Conservation (phyloP, 176 grass and related monocot species). For the Aechmea fasciata region DNA sequence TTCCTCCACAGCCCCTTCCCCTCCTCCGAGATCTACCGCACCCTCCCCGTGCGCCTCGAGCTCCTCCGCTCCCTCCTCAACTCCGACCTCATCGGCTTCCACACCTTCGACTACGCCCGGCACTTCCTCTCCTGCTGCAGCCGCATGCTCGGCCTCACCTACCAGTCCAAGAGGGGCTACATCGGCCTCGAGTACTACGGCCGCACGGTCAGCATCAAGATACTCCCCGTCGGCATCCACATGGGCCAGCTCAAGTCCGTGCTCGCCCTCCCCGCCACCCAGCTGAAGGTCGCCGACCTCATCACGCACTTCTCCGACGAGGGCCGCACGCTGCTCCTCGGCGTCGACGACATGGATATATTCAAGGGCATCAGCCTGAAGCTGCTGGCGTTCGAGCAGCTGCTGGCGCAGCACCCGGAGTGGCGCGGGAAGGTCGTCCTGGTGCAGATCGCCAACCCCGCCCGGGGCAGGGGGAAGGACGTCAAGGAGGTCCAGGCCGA, state of each 20-base stretch:
- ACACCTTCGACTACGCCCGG: slow-evolving; percentile 87
- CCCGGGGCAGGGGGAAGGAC: slow-evolving; percentile 77
- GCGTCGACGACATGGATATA: slow-evolving; percentile 94
- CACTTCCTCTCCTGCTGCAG: slow-evolving; percentile 89
- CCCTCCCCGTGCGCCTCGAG: slow-evolving; percentile 71
- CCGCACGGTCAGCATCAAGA: slow-evolving; percentile 79
- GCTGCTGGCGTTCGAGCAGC: slow-evolving; percentile 85
- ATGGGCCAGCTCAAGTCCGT: slow-evolving; percentile 59
- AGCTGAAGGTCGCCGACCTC: slow-evolving; percentile 60
- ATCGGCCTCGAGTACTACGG: slow-evolving; percentile 88
- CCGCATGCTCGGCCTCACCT: slow-evolving; percentile 81
- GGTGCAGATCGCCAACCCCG: slow-evolving; percentile 92
- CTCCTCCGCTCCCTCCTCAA: slow-evolving; percentile 67
- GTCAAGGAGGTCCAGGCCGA: slow-evolving; percentile 80
- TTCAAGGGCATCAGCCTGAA: slow-evolving; percentile 95
- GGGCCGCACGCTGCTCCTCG: slow-evolving; percentile 46
- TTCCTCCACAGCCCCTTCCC: slow-evolving; percentile 93
- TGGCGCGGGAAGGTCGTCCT: slow-evolving; percentile 66
- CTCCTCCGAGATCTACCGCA: slow-evolving; percentile 79
- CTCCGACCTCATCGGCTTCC: slow-evolving; percentile 83
- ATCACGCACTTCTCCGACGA: slow-evolving; percentile 51
- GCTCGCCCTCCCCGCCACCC: slow-evolving; percentile 48
- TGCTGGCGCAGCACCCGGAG: slow-evolving; percentile 60
- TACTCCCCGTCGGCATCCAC: slow-evolving; percentile 79
- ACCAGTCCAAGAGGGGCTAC: slow-evolving; percentile 84